Conservation (phyloP, 352 stramenopile species). For the Pythium sp. region DNA sequence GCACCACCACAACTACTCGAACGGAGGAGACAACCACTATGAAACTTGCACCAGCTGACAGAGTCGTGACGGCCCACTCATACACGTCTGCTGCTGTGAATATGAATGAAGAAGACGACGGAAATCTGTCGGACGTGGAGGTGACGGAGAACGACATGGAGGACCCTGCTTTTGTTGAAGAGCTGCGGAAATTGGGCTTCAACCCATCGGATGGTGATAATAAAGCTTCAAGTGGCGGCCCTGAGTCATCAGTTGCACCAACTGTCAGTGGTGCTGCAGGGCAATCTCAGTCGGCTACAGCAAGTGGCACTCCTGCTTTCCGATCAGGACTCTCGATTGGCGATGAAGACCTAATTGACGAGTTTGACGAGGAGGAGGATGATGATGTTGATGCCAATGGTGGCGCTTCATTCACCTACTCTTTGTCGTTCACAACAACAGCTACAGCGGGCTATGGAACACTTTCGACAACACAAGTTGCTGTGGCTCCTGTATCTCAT, state of each 20-base stretch:
- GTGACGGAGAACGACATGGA: conserved; percentile 62
- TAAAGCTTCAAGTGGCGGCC: neutral
- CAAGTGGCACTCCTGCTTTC: conserved; percentile 5
- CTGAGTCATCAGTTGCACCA: neutral
- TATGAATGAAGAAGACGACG: conserved; percentile 15
- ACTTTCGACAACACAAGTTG: neutral
- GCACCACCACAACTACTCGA: neutral
- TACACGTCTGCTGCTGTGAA: conserved; percentile 16
- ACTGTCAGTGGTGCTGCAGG: neutral
- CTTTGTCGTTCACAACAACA: neutral
- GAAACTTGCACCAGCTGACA: neutral
- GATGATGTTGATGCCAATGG: conserved; percentile 7
- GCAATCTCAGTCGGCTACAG: neutral
- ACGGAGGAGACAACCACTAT: neutral
- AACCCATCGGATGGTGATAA: conserved; percentile 1
- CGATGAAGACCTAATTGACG: conserved; percentile 66
- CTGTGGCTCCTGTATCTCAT: neutral
- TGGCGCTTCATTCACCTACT: neutral
- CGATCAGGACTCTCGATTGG: conserved; percentile 30
- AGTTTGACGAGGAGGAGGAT: conserved; percentile 47
- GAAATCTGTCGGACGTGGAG: conserved; percentile 36
- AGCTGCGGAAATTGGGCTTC: conserved; percentile 43
- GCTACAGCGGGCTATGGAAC: conserved; percentile 1
- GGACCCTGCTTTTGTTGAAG: conserved; percentile 44
- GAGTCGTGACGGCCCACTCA: conserved; percentile 6